Conservation (phyloP, 2,329 filamentous ascomycete genomes). For the Pseudogymnoascus sp. region DNA sequence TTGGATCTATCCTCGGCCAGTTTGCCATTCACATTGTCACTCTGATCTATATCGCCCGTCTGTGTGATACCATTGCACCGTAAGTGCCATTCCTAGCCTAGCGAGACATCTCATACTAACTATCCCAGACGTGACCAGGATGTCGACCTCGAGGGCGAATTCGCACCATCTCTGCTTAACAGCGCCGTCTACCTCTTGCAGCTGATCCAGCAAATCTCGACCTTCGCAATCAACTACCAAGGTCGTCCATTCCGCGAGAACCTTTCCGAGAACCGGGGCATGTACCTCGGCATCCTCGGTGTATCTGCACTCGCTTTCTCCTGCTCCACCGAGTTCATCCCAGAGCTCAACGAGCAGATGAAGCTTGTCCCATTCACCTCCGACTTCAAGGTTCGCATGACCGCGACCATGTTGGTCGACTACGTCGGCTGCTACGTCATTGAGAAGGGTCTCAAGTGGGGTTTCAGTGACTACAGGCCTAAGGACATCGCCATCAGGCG, state of each 20-base stretch:
- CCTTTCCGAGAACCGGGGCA: conserved; percentile 90
- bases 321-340: conserved; percentile 90
- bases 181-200: conserved; percentile 95
- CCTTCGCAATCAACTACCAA: conserved; percentile 99
- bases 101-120: conserved; percentile 23
- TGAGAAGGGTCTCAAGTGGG: conserved; percentile 74
- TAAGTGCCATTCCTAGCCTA: conserved; percentile 39
- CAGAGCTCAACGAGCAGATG: conserved; percentile 90
- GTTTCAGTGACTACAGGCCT: conserved; percentile 86
- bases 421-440: conserved; percentile 82
- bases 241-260: conserved; percentile 95
- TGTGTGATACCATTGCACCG: conserved; percentile 81
- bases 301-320: conserved; percentile 88
- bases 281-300: conserved; percentile 94
- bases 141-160: conserved; percentile 91
- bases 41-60: conserved; percentile 86
- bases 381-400: conserved; percentile 87
- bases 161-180: conserved; percentile 88
- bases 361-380: conserved; percentile 82
- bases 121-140: conserved; percentile 46
- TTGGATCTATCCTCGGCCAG: conserved; percentile 92
- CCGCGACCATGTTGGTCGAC: conserved; percentile 76
- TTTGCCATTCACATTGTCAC: conserved; percentile 94
- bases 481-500: conserved; percentile 87
- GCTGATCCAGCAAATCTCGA: conserved; percentile 97